Base-by-base conservation (phyloP, 1,139 yeast genomes). In the Williopsis jadinii region DNA sequence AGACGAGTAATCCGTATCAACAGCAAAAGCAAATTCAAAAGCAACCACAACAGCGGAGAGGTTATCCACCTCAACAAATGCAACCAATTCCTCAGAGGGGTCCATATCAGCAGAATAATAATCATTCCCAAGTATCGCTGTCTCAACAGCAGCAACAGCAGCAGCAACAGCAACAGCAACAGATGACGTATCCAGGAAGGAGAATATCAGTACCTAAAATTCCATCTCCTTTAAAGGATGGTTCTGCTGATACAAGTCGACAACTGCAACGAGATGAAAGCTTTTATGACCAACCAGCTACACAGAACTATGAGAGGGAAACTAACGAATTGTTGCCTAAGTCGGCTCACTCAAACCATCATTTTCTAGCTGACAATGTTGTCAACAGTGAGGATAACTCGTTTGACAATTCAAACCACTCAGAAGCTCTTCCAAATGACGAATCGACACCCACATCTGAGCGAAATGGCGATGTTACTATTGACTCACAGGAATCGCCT, bases 1-100 rank as follows among this genome's bases (percentile, higher is more conserved):
- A 19, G 27, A 44, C 51, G n/a, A 40, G 44, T 12, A 46, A 50
- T 33, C 50, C 54, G 14, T 48, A 45, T 30, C 53, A 46, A 27
- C 40, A 41, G 15, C 44, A 41, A 6, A 19, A 6, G 6, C 24
- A 19, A 19, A 5, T 19, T 6, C 24, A 19, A 19, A 19, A 5
- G 24, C 24, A 19, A 19, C 24, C 24, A 19, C 24, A 19, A 19
- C 24, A 19, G 6, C 24, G 24, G 24, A 19, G 24, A 19, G 24
- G 24, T 19, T 19, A 19, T 19, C 24, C 24, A 19, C 24, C 24
- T 6, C 24, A 19, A 19, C 24, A 19, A 4, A 19, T 19, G 24
- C 24, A 19, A 19, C 24, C 24, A 19, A 19, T 19, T 19, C 24
- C 24, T 19, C 24, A 19, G 24, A 19, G 24, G 6, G 24, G 24